Evolutionary conservation across 2,329 filamentous ascomycete genomes (phyloP), one percentile per base, ranked within the genome.

Genomic region (Fusarium sp.): DNA sequence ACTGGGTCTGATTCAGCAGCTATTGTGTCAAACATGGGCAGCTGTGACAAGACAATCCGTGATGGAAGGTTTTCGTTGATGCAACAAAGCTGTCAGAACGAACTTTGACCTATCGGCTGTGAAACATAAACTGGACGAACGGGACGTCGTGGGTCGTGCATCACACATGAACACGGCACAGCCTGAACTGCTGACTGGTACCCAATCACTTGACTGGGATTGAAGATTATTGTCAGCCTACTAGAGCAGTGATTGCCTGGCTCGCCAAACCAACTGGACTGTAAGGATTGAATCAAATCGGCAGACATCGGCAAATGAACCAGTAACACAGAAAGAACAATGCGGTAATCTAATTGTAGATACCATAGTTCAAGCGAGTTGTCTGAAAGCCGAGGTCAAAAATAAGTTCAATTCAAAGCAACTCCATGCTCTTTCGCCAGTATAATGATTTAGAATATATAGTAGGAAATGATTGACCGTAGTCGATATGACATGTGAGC

Each of bases 201-300:
- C 42, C 37, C 58, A 63, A 56, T 71, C 68, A 69, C 67, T 71
- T 59, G 67, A 62, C 45, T 56, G 23, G 23, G 45, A 39, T 45
- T 42, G 7, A 23, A 31, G 18, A 41, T 44, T 48, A 26, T 25
- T 51, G 42, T 59, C 42, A 53, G 59, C 50, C 44, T 50, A 45
- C 43, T 41, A 53, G 53, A 31, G 31, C 48, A 45, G 52, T 62
- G 67, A 58, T 53, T 65, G 16, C 42, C 52, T 60, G 56, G 49
- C 52, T 71, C 51, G 25, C 16, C 49, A 42, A 42, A 49, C 48
- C 21, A 26, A 13, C 21, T 39, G 41, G 44, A 41, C 45, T 49
- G 52, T 21, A 37, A 42, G 43, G 34, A 46, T 44, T 59, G 58
- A 45, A 65, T 42, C 11, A 58, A 28, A 46, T 58, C 19, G n/a